These are phyloP conservation scores for Rhizopogon parksii DNA, from an alignment of 1,284 basidiomycete species.

Conservation along the genomic window DNA sequence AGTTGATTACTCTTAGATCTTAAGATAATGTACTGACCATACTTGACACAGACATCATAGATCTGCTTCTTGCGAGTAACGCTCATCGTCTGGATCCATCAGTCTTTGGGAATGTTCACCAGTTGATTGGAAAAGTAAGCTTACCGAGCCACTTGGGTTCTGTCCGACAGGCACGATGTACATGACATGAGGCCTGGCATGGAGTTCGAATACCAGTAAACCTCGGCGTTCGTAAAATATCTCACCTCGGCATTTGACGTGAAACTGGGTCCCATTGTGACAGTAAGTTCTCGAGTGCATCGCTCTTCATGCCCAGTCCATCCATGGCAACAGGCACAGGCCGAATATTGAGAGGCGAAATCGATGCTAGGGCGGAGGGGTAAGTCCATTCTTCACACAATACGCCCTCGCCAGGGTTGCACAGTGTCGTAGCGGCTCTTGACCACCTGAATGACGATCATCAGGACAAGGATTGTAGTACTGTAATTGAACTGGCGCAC, in stretches of 20 bases:
- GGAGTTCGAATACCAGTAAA: not conserved
- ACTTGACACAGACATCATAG: conserved; percentile 75
- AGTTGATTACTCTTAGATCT: not conserved
- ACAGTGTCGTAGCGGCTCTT: conserved; percentile 48
- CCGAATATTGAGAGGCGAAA: conserved; percentile 42
- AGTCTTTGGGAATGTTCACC: not conserved
- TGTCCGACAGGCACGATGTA: conserved; percentile 74
- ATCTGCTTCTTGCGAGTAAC: conserved; percentile 66
- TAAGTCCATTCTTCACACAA: conserved; percentile 72
- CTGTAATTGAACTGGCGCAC: conserved; percentile 19
- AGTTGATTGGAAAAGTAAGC: conserved; percentile 13
- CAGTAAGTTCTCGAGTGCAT: conserved; percentile 55
- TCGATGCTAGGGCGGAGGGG: conserved; percentile 42
- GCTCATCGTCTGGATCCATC: conserved; percentile 49
- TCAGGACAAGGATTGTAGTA: not conserved
- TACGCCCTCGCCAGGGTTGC: conserved; percentile 69
- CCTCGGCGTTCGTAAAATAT: conserved; percentile 18
- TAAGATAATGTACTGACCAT: conserved; percentile 37
- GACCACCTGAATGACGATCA: conserved; percentile 35
- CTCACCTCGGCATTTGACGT: conserved; percentile 45
- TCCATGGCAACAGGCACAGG: conserved; percentile 67
- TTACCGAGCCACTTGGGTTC: conserved; percentile 72
- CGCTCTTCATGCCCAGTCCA: conserved; percentile 60
- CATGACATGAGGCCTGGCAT: conserved; percentile 59
- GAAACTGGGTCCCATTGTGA: conserved; percentile 59